A percentile compares a stretch with the other conserved stretches of the same genome.
These are phyloP conservation scores for Alternaria metachromatica DNA, from an alignment of 2,329 filamentous ascomycete genomes.

Conservation along the genomic window DNA sequence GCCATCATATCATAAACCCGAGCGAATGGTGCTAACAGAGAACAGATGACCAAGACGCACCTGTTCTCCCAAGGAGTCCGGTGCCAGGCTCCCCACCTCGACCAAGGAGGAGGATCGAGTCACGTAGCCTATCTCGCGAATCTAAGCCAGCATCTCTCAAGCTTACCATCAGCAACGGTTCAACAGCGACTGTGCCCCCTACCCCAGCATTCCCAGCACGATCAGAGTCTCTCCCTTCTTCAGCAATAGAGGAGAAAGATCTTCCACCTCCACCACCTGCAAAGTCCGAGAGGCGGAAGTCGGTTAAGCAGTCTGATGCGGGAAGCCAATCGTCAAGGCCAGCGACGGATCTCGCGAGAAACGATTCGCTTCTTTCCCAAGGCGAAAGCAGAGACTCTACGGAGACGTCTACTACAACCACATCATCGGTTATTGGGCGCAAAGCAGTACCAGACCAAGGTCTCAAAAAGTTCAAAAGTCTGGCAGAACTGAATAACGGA, in stretches of 20 bases:
- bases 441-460: constrained; percentile 31
- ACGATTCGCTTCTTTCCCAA: constrained; percentile 39
- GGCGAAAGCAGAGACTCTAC: constrained; percentile 9
- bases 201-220: constrained; percentile 25
- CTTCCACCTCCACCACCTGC: constrained; percentile 45
- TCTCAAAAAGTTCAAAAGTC: constrained; percentile 35
- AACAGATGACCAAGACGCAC: constrained; percentile 20
- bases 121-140: constrained; percentile 42
- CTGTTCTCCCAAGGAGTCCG: constrained; percentile 17
- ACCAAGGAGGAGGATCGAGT: constrained; percentile 36
- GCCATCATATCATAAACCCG: not conserved
- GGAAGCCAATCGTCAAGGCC: constrained; percentile 32
- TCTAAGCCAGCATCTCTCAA: constrained; percentile 46
- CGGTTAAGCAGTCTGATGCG: constrained; percentile 22
- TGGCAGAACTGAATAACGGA: constrained; percentile 38
- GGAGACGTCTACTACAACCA: constrained; percentile 3
- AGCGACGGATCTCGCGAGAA: constrained; percentile 26
- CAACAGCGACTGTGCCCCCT: constrained; percentile 43
- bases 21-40: constrained; percentile 4
- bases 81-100: constrained; percentile 28
- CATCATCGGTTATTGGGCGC: constrained; percentile 29
- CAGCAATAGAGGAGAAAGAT: constrained; percentile 29
- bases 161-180: constrained; percentile 46
- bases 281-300: constrained; percentile 37
- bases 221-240: constrained; percentile 15